Evolutionary conservation across 192 early-diverging fungal species (phyloP).

Genomic region (Coemansia sp.): DNA sequence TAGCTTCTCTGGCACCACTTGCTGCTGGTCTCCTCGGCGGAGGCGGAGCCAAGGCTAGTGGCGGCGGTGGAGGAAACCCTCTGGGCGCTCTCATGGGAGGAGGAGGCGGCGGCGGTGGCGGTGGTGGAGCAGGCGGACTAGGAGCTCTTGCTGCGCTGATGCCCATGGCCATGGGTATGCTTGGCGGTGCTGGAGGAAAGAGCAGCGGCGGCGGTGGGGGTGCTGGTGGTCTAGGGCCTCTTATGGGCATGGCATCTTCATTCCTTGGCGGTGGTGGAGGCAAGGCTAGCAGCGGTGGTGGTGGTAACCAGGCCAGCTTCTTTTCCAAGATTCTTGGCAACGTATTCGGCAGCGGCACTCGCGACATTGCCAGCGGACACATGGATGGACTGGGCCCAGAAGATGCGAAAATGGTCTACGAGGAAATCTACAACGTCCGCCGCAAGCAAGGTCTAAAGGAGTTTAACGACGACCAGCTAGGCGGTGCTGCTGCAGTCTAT

Average conservation of each 20-base stretch:
- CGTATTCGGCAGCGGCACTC: conserved; percentile 47
- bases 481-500: conserved; percentile 45
- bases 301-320: conserved; percentile 34
- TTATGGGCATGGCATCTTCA: conserved; percentile 41
- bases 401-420: conserved; percentile 28
- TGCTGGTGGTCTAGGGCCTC: conserved; percentile 37
- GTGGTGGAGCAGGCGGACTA: conserved; percentile 38
- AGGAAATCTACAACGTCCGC: conserved; percentile 28
- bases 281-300: conserved; percentile 15
- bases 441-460: background rate
- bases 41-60: conserved; percentile 11
- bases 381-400: conserved; percentile 28
- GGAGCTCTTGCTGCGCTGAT: conserved; percentile 47
- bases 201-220: conserved; percentile 28
- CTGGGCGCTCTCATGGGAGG: conserved; percentile 9
- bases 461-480: conserved; percentile 46
- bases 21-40: conserved; percentile 45
- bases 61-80: conserved; percentile 1
- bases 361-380: conserved; percentile 33
- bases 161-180: conserved; percentile 45
- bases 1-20: conserved; percentile 41
- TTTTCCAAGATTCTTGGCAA: conserved; percentile 52
- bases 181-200: conserved; percentile 27
- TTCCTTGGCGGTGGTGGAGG: conserved; percentile 39
- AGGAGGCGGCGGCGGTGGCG: conserved; percentile 11